Percentiles rank a stretch among this genome's conserved stretches.
These are phyloP conservation scores for Globisporangium megalacanthum DNA, from an alignment of 352 stramenopile species.

Conservation along the genomic window DNA sequence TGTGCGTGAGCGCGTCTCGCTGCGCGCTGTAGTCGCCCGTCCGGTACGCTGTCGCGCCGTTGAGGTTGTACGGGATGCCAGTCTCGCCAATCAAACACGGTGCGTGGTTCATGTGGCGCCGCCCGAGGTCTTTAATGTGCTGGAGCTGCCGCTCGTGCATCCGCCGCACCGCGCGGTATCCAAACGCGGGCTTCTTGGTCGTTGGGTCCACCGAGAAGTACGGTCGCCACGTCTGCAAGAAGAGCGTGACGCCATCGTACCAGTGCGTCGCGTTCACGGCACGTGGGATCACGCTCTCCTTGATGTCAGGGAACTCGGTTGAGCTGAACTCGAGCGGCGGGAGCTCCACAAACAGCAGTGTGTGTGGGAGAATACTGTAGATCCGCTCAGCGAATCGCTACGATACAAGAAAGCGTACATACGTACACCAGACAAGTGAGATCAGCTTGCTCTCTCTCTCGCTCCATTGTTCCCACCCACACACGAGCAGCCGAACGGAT, in stretches of 20 bases:
- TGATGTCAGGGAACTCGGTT: slow-evolving; percentile 66
- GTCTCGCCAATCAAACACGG: slow-evolving; percentile 69
- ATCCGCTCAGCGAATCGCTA: slow-evolving; percentile 54
- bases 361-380: slow-evolving; percentile 45
- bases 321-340: slow-evolving; percentile 69
- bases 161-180: slow-evolving; percentile 39
- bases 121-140: slow-evolving; percentile 48
- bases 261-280: slow-evolving; percentile 87
- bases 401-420: background rate
- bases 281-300: slow-evolving; percentile 40
- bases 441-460: background rate
- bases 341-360: slow-evolving; percentile 77
- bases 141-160: slow-evolving; percentile 57
- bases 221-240: slow-evolving; percentile 58
- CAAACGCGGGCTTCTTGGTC: slow-evolving; percentile 65
- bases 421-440: slow-evolving; percentile 3
- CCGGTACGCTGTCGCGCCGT: slow-evolving; percentile 32
- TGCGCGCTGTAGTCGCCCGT: slow-evolving; percentile 47
- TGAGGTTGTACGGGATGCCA: slow-evolving; percentile 71
- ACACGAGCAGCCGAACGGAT: background rate
- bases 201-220: slow-evolving; percentile 73
- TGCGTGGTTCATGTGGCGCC: slow-evolving; percentile 49
- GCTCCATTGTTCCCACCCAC: background rate
- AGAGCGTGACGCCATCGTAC: slow-evolving; percentile 89
- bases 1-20: slow-evolving; percentile 67